These are phyloP conservation scores for Tricholoma matsutake DNA, from an alignment of 768 basidiomycete genomes.

Conservation along the genomic window DNA sequence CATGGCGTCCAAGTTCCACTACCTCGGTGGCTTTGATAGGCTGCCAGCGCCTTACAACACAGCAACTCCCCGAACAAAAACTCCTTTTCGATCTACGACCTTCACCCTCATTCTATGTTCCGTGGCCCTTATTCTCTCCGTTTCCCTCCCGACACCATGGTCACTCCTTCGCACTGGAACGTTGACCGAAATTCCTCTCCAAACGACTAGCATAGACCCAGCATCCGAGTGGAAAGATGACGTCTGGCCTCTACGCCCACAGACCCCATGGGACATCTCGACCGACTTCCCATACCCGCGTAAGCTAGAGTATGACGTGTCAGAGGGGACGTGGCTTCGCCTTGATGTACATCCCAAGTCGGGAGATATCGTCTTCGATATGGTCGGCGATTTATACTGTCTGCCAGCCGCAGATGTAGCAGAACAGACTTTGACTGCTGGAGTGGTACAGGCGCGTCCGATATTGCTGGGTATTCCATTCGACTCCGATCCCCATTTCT, in stretches of 20 bases:
- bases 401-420: conserved; percentile 43
- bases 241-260: conserved; percentile 60
- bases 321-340: conserved; percentile 73
- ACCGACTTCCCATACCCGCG: conserved; percentile 72
- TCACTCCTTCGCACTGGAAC: conserved; percentile 20
- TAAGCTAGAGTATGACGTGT: conserved; percentile 62
- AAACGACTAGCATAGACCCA: conserved; percentile 23
- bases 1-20: conserved; percentile 12
- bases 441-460: conserved; percentile 46
- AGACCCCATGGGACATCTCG: conserved; percentile 70
- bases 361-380: conserved; percentile 73
- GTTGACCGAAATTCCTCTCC: conserved; percentile 17
- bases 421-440: conserved; percentile 6
- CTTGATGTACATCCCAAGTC: conserved; percentile 69
- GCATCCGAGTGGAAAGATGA: conserved; percentile 46
- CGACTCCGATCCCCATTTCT: conserved; percentile 73
- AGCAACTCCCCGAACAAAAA: not conserved
- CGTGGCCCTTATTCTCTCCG: conserved; percentile 30
- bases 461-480: conserved; percentile 63
- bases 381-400: conserved; percentile 74
- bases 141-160: conserved; percentile 33
- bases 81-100: conserved; percentile 5
- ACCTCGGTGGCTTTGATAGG: conserved; percentile 2
- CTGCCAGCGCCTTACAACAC: conserved; percentile 6
- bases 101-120: conserved; percentile 28